These are phyloP conservation scores for Corchorus capsularis DNA, from an alignment of 345 rosid genomes.

Conservation along the genomic window DNA sequence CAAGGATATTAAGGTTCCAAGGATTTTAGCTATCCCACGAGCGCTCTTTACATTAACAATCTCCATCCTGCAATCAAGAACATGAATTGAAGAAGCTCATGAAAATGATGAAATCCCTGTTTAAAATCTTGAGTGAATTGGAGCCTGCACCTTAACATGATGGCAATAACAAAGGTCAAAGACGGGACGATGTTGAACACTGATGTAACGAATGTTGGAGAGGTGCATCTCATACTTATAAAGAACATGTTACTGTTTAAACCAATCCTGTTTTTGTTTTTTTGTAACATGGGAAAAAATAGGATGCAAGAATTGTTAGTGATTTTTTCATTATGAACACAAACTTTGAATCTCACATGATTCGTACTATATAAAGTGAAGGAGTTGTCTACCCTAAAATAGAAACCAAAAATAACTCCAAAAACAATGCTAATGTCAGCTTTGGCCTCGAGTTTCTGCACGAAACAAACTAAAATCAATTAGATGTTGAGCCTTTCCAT, in stretches of 20 bases:
- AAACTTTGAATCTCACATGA: not conserved
- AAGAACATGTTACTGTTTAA: conserved; percentile 52
- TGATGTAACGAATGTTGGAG: conserved; percentile 50
- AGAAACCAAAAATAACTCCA: conserved; percentile 60
- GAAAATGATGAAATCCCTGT: not conserved
- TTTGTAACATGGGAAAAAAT: conserved; percentile 21
- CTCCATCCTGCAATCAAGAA: conserved; percentile 48
- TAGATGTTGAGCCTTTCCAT: not conserved
- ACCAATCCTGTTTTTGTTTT: conserved; percentile 43
- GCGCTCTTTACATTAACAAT: conserved; percentile 44
- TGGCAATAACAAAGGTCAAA: conserved; percentile 47
- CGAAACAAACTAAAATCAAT: not conserved
- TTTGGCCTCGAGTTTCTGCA: conserved; percentile 64
- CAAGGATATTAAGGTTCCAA: conserved; percentile 56
- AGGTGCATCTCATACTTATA: conserved; percentile 52
- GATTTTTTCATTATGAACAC: not conserved
- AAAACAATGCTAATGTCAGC: conserved; percentile 47
- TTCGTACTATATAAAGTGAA: not conserved
- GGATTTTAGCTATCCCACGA: conserved; percentile 57
- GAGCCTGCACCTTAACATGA: conserved; percentile 38
- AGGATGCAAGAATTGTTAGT: not conserved
- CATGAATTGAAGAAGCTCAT: conserved; percentile 7
- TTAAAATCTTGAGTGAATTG: not conserved
- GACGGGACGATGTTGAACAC: conserved; percentile 49
- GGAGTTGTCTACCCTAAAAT: conserved; percentile 52